Evolutionary conservation across 1,284 basidiomycete species (phyloP), one percentile per base, ranked within the genome.

Genomic region (Microbotryum saponariae): DNA sequence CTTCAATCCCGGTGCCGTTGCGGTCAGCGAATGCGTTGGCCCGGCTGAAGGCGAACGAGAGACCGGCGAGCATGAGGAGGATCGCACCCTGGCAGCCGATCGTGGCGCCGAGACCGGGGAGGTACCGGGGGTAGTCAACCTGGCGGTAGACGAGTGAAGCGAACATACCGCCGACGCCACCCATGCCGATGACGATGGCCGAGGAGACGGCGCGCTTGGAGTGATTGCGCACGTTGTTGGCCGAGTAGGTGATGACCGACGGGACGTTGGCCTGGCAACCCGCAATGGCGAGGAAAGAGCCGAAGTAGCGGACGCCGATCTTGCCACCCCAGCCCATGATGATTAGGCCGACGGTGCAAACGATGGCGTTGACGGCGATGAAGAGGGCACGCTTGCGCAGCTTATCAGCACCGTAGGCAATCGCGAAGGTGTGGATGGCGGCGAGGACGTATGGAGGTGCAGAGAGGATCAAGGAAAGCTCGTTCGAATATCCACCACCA

Each of bases 111-210:
- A 68, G 54, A 18, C 65, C 64, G 16, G 64, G 63, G 2, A 66
- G 27, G 53, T 71, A 72, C 9, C 51, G 21, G 1, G 70, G 71
- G 61, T 58, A 67, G 66, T 73, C 66, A 14, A 33, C 59, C 61
- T 71, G 65, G 47, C 72, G 71, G 73, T 71, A 76, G 10, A 64
- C 53, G 56, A 55, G 54, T 20, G 73, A 74, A 20, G 76, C 75
- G 58, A 78, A 66, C 68, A 79, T 78, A 58, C 78, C 78, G 25
- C 78, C 78, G 37, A 78, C 56, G 86, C 94, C 60, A 90, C 92
- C 67, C 23, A 67, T 73, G 80, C 91, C 49, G 73, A 77, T 52
- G 87, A 90, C 69, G 85, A 91, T 54, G 82, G 84, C 47, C 1
- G 64, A 64, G 1, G 66, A 58, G 53, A 71, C 62, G 25, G 68